phyloP scores from a whole-genome alignment of 805 yeast genomes.

The Brettanomyces naardenensis region DNA sequence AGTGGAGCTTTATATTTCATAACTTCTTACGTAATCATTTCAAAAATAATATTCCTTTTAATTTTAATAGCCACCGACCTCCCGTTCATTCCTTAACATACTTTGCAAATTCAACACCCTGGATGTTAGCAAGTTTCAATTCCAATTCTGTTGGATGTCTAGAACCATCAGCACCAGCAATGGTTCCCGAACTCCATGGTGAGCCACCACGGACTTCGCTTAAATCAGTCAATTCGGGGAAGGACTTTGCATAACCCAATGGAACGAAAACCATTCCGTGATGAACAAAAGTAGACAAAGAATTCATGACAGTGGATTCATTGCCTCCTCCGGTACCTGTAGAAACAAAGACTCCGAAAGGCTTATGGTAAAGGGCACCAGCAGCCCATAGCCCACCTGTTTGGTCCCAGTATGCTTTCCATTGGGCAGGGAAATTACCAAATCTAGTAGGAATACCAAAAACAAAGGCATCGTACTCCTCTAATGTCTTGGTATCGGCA shows the following conservation, averaged over 20 bases:
- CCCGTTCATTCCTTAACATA: constrained; percentile 30
- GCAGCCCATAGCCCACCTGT: constrained; percentile 72
- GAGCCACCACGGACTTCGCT: constrained; percentile 76
- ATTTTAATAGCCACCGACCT: too few relatives aligned
- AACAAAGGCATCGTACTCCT: constrained; percentile 62
- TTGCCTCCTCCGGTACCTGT: constrained; percentile 76
- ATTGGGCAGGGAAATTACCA: constrained; percentile 72
- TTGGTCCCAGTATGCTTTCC: constrained; percentile 65
- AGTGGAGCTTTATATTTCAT: too few relatives aligned
- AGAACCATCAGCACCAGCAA: constrained; percentile 70
- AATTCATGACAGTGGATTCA: constrained; percentile 55
- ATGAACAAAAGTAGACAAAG: constrained; percentile 55
- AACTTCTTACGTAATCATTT: too few relatives aligned
- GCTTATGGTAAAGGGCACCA: constrained; percentile 66
- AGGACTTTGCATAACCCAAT: constrained; percentile 58
- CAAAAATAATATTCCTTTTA: too few relatives aligned
- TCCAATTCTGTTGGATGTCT: constrained; percentile 62
- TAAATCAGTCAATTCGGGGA: constrained; percentile 46
- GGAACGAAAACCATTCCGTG: constrained; percentile 77
- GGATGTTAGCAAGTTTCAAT: constrained; percentile 51
- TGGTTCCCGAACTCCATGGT: constrained; percentile 83
- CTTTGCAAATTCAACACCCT: constrained; percentile 59
- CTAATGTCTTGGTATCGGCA: constrained; percentile 49
- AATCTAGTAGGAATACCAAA: constrained; percentile 79
- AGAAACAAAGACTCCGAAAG: constrained; percentile 63